Percentiles rank a stretch among this genome's conserved stretches.
Evolutionary conservation across 1,284 basidiomycete genomes (phyloP).

Genomic region (Trametes versicolor): DNA sequence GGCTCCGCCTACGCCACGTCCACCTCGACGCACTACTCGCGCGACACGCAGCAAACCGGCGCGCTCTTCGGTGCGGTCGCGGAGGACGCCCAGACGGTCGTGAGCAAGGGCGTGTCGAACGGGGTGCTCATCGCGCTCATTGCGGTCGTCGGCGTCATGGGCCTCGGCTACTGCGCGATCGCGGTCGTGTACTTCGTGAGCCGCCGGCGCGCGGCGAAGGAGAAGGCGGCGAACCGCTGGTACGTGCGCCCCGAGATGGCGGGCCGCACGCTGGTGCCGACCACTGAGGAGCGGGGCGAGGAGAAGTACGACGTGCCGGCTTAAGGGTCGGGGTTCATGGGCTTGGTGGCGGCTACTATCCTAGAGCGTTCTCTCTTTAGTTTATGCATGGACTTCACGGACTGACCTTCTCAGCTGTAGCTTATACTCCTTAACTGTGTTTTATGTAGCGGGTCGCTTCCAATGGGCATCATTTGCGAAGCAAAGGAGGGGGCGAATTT

Average conservation of each 20-base stretch:
- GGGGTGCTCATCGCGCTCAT: constrained; percentile 41
- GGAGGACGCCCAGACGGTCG: constrained; percentile 23
- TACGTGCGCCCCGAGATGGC: constrained; percentile 37
- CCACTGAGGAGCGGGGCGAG: constrained; percentile 21
- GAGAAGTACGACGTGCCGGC: constrained; percentile 33
- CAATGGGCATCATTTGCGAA: constrained; percentile 11
- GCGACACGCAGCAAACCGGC: constrained; percentile 27
- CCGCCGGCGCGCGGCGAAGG: constrained; percentile 22
- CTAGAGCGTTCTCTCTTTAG: constrained; percentile 2
- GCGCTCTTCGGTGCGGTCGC: constrained; percentile 34
- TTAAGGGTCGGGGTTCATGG: no score
- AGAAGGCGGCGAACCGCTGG: constrained; percentile 29
- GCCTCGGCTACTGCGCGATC: constrained; percentile 39
- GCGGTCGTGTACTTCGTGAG: constrained; percentile 34
- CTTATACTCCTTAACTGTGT: constrained; percentile 18
- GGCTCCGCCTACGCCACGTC: constrained; percentile 16
- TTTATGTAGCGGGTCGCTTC: constrained; percentile 21
- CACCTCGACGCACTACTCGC: constrained; percentile 34
- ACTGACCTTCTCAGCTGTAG: constrained; percentile 24
- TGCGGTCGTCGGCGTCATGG: constrained; percentile 39
- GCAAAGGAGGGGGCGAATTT: background rate
- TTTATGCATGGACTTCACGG: constrained; percentile 8
- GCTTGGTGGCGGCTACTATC: background rate
- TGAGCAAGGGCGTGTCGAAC: constrained; percentile 62
- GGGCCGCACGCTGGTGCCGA: constrained; percentile 35